Conservation (phyloP, 169 alveolate species). For the Plasmodium reichenowi region DNA sequence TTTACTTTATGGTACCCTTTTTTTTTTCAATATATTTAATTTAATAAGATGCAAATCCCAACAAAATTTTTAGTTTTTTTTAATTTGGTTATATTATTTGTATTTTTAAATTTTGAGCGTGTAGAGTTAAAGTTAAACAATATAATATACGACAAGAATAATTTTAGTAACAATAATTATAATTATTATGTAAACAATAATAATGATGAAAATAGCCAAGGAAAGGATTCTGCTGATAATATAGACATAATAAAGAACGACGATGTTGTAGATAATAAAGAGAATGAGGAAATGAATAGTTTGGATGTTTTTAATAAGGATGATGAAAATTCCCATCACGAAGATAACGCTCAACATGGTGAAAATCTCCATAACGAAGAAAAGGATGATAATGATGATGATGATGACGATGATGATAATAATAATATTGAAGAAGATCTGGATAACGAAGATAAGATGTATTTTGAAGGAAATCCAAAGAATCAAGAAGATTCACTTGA, state of each 20-base stretch:
- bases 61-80: conserved; percentile 7
- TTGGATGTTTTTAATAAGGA: neutral
- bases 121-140: conserved; percentile 39
- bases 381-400: too few relatives aligned
- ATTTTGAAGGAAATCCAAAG: too few relatives aligned
- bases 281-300: neutral
- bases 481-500: too few relatives aligned
- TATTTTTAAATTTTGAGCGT: conserved; percentile 32
- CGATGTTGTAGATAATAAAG: neutral
- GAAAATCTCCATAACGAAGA: too few relatives aligned
- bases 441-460: too few relatives aligned
- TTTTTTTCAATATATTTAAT: neutral
- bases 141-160: neutral
- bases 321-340: neutral
- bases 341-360: too few relatives aligned
- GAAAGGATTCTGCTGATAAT: neutral
- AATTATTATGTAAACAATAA: too few relatives aligned
- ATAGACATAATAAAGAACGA: neutral
- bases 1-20: neutral
- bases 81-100: conserved; percentile 10
- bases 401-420: too few relatives aligned
- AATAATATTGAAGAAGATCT: too few relatives aligned
- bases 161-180: neutral
- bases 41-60: conserved; percentile 9
- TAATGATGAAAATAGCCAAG: neutral